Evolutionary conservation across 805 yeast genomes (phyloP).

Genomic region (Nakazawaea ernobii): DNA sequence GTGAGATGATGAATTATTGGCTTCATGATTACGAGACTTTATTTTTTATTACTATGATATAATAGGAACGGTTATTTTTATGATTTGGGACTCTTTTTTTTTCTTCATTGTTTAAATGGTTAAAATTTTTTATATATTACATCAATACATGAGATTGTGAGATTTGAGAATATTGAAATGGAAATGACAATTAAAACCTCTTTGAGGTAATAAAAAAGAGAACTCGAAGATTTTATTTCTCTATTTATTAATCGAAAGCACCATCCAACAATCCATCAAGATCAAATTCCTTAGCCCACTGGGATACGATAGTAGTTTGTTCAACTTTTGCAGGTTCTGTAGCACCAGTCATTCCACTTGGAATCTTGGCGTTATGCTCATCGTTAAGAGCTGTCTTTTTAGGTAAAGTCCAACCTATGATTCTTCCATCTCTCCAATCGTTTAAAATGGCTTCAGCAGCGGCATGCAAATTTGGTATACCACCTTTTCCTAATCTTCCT

Average conservation of each 20-base stretch:
- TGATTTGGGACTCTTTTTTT: not conserved
- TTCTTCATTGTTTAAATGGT: not conserved
- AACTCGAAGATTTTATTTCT: not conserved
- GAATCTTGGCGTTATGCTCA: constrained; percentile 31
- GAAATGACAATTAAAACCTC: too few species aligned
- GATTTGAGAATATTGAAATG: too few species aligned
- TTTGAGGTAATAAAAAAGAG: too few species aligned
- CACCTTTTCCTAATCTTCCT: constrained; percentile 91
- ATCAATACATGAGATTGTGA: not conserved
- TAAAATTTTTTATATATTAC: not conserved
- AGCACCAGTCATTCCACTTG: constrained; percentile 28
- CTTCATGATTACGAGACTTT: not conserved
- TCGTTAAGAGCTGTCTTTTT: constrained; percentile 34
- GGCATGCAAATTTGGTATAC: constrained; percentile 81
- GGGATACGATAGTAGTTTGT: constrained; percentile 73
- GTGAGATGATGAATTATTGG: not conserved
- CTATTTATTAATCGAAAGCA: not conserved
- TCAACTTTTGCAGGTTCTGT: constrained; percentile 43
- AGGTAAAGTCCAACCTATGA: constrained; percentile 86
- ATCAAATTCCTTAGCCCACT: constrained; percentile 94
- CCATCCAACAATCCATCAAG: constrained; percentile 69
- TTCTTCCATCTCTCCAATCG: constrained; percentile 97
- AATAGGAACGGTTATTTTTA: not conserved
- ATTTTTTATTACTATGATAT: not conserved
- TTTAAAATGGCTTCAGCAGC: constrained; percentile 79